These are phyloP conservation scores for Triadica sebifera DNA, from an alignment of 345 rosid species.

Conservation along the genomic window DNA sequence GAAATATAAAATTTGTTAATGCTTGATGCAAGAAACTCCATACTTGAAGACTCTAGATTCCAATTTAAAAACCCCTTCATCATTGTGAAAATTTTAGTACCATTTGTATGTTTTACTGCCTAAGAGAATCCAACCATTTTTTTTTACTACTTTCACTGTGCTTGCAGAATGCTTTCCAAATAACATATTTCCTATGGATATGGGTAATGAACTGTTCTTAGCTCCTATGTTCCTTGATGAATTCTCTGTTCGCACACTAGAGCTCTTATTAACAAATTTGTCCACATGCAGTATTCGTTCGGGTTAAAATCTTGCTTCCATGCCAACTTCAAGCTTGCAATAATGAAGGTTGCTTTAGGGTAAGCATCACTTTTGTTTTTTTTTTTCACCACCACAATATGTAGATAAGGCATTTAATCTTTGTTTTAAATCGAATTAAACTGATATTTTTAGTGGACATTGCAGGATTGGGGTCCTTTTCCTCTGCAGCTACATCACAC, in stretches of 20 bases:
- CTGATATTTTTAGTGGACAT: neutral
- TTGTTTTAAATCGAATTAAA: neutral
- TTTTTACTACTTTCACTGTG: neutral
- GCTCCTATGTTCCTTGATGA: neutral
- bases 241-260: neutral
- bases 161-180: constrained; percentile 94
- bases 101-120: neutral
- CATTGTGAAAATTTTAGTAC: neutral
- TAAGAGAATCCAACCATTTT: neutral
- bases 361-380: constrained; percentile 37
- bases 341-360: constrained; percentile 65
- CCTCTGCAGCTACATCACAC: constrained; percentile 88
- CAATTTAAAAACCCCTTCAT: too few relatives aligned
- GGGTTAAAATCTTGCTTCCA: constrained; percentile 74
- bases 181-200: constrained; percentile 92
- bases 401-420: neutral
- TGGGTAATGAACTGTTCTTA: constrained; percentile 53
- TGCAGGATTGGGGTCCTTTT: constrained; percentile 59
- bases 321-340: constrained; percentile 47
- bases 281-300: constrained; percentile 61
- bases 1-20: too few relatives aligned
- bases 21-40: too few relatives aligned
- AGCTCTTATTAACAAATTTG: neutral
- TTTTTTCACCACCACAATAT: neutral
- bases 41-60: too few relatives aligned